Base-by-base conservation (phyloP, 1,284 basidiomycete species). In the Sanguinoderma infundibulare region DNA sequence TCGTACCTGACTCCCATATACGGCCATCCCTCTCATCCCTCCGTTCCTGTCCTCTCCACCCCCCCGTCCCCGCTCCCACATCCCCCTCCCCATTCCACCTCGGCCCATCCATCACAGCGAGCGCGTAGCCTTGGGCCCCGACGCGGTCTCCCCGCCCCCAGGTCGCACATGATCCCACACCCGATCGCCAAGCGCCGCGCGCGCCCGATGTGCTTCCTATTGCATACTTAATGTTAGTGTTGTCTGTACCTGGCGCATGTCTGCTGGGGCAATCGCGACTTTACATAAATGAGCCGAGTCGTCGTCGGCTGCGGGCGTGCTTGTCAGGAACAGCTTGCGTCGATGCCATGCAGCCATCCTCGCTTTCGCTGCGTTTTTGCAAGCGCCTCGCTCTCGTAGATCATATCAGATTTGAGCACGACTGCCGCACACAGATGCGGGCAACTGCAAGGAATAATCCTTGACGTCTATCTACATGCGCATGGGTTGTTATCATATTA, bases 1-100 rank as follows among this genome's bases (percentile, higher is more conserved):
- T 53, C 51, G 66, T 69, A 59, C 64, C 64, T 66, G 64, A 50
- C 39, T n/a, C 8, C 64, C 64, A 22, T 30, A 52, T 61, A 38
- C 14, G 64, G 64, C 50, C 54, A n/a, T 55, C 53, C 55, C 55
- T 51, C 34, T 57, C 42, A 50, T 53, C 49, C 53, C 50, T 14
- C 40, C 57, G 49, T 56, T 55, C 64, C 57, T 54, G n/a, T n/a
- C 50, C 60, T 53, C 47, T 53, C 57, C 42, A 55, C 36, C 32
- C 58, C 17, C 34, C 53, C 55, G 42, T 53, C 49, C 47, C 20
- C 34, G 49, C 56, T 55, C 57, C 55, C 56, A 59, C 59, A 35
- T 46, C 36, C 20, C 15, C 28, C 30, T 17, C 52, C n/a, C 9
- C 34, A 17, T 44, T 49, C 53, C 53, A 35, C 14, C 32, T 32